These are phyloP conservation scores for Chaetomiaceae sp. DNA, from an alignment of 2,329 filamentous ascomycete genomes.

Conservation along the genomic window DNA sequence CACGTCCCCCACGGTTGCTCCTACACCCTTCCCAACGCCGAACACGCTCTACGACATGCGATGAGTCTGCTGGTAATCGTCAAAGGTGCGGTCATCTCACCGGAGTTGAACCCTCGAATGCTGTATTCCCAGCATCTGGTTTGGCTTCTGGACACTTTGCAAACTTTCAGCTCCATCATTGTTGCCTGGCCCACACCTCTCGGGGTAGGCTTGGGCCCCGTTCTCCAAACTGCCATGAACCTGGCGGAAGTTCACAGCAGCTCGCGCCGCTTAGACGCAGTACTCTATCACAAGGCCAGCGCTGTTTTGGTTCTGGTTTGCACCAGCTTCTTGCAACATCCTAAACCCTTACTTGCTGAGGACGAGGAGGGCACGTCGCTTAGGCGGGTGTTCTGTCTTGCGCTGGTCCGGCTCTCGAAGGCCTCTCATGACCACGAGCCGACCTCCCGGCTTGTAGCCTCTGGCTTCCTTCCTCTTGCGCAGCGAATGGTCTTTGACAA, in stretches of 20 bases:
- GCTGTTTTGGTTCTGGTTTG: constrained; percentile 25
- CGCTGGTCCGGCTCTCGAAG: constrained; percentile 24
- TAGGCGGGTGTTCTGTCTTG: constrained; percentile 17
- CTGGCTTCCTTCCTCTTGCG: constrained; percentile 20
- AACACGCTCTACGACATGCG: constrained; percentile 43
- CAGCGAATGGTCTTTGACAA: constrained; percentile 17
- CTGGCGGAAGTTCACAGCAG: constrained; percentile 21
- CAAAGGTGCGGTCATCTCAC: constrained; percentile 34
- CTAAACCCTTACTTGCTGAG: constrained; percentile 16
- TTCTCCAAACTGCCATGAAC: constrained; percentile 34
- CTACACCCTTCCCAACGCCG: constrained; percentile 35
- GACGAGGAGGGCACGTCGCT: constrained; percentile 14
- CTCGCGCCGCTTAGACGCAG: constrained; percentile 11
- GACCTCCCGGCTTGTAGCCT: constrained; percentile 23
- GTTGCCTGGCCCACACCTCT: constrained; percentile 32
- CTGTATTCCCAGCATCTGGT: constrained; percentile 36
- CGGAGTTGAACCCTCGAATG: constrained; percentile 28
- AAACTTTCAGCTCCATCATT: constrained; percentile 37
- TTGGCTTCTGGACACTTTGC: constrained; percentile 46
- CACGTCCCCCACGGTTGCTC: constrained; percentile 31
- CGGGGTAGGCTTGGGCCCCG: constrained; percentile 28
- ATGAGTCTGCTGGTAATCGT: constrained; percentile 40
- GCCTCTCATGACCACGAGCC: constrained; percentile 22
- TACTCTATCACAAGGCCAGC: constrained; percentile 25
- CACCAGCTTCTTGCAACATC: constrained; percentile 17